Base-by-base conservation (phyloP, 1,284 basidiomycete genomes). In the Microbotryum scabiosae region DNA sequence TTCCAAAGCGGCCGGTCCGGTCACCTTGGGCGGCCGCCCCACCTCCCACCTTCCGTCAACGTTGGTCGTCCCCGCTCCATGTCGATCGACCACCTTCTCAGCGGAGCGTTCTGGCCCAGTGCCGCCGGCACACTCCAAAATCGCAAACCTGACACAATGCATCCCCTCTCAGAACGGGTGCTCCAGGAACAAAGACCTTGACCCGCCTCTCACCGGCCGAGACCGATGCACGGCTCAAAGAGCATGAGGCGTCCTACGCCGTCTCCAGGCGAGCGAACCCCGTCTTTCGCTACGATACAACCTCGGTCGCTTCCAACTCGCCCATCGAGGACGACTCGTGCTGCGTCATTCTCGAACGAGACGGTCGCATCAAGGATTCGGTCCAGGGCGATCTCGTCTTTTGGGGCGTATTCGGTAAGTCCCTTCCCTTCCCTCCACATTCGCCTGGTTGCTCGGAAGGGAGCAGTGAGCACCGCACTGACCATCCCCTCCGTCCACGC, bases 281-380 rank as follows among this genome's bases (percentile, higher is more conserved):
- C 54, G 60, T 82, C 79, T 2, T 79, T 76, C 48, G 84, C 81
- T 85, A 87, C 75, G 81, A 85, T 54, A 90, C 86, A 1, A 88
- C 88, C 23, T 82, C 81, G 51, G 77, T 97, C 44, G 79, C 88
- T 1, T 86, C 89, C 7, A 97, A 97, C 72, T 83, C 88, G 64
- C 90, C 90, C 20, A 86, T 94, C 59, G 92, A 97, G 75, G 92
- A 97, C 73, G 84, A 90, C 21, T 82, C 85, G 68, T 83, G 87
- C 4, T 82, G 82, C 60, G 83, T 85, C 59, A 79, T 94, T 61
- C 77, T 94, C 21, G 75, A 82, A 66, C 78, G 84, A 14, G 70
- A 72, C 54, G 32, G 51, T 14, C 57, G 52, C 30, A 60, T 43
- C 51, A 67, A 64, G 51, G 14, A 18, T 16, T 41, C 36, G 36